Evolutionary conservation across 2,329 filamentous ascomycete genomes (phyloP), one percentile per base, ranked within the genome.

Genomic region (Aquanectria penicillioides): DNA sequence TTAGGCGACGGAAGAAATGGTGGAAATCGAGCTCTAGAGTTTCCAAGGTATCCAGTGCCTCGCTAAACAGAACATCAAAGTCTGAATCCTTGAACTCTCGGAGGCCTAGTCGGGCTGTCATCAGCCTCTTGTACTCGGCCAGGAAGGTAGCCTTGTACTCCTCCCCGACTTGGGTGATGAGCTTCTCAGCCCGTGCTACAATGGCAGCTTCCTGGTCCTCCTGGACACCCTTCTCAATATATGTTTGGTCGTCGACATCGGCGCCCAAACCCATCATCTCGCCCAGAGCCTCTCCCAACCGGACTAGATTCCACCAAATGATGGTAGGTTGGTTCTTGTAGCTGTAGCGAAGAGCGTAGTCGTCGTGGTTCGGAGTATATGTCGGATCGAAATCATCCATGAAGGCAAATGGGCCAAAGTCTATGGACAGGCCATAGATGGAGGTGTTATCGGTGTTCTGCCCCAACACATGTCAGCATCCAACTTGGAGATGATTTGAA

Each of bases 281-380:
- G 17, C 93, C 95, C 0, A 99, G 74, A 0, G 91, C 86, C 77
- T 99, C 95, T 56, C 93, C 95, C 0, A 99, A 84, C 2, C 95
- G 88, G 1, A 97, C 93, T 0, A 98, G 83, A 70, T 98, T 98
- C 95, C 95, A 99, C 95, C 95, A 99, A 71, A 99, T 95, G 56
- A 99, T 91, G 37, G 89, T 94, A 0, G 95, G 94, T 73, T 99
- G 95, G 73, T 97, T 97, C 66, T 89, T 89, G 80, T 98, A 99
- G 65, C 88, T 89, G 74, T 99, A 99, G 41, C 95, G 87, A 25
- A 97, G 81, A 78, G 90, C 85, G 71, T 90, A 84, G 71, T 99
- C 95, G 75, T 99, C 95, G 74, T 99, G 95, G 72, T 99, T 99
- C 1, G 95, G 95, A 0, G 95, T 99, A 75, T 98, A 99, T 13